Base-by-base conservation (phyloP, 352 stramenopile genomes). In the Globisporangium mamillatum region DNA sequence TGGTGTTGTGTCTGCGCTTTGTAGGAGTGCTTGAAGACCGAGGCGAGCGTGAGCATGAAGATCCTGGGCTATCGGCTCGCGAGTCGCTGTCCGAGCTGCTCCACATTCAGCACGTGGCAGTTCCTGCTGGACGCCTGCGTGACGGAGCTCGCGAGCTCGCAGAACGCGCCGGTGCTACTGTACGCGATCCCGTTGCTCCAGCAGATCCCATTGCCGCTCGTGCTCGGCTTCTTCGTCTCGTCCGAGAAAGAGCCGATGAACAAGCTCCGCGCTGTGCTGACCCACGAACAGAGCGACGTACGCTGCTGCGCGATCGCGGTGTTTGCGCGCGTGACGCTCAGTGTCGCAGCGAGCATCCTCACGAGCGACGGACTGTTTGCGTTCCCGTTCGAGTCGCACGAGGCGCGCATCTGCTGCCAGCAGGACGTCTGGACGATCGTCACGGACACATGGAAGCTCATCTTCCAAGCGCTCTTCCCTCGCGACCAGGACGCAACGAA, bases 341-440 rank as follows among this genome's bases (percentile, higher is more conserved):
- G 81, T 12, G 76, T 80, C 18, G 84, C 79, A 1, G 79, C 78
- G 48, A 77, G 68, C 25, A 50, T 71, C 41, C 67, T 93, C 44
- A 76, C 83, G 29, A 78, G 73, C 24, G 81, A 88, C 25, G 86
- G 78, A 18, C 67, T 93, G 3, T 83, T 84, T 22, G 77, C 78
- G 27, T 93, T 95, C 65, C 81, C 88, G 6, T 94, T 95, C 56
- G 88, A 95, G 53, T 93, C 88, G 5, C 84, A 95, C 59, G 88
- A 95, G 63, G 80, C 88, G 3, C 80, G 88, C 46, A 85, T 92
- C 64, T 86, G 88, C 56, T 91, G 81, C 63, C 88, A 94, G 62
- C 88, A 95, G 74, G 86, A 95, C 60, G 67, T 92, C 4, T 86
- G 82, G 74, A 91, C 77, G 16, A 77, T 95, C 34, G 76, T 92